These are phyloP conservation scores for Pichia sp. DNA, from an alignment of 1,139 yeast species.

Conservation along the genomic window DNA sequence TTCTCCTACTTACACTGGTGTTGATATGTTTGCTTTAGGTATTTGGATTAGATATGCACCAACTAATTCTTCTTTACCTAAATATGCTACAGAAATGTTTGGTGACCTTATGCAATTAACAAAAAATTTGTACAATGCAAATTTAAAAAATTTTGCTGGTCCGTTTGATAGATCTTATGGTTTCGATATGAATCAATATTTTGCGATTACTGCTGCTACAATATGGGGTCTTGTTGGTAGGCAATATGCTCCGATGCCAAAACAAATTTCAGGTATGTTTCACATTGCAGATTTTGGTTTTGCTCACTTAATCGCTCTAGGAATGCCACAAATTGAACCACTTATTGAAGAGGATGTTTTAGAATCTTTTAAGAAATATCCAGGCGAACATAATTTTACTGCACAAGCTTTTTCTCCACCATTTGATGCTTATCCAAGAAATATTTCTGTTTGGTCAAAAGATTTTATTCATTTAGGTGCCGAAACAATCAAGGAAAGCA, in stretches of 20 bases:
- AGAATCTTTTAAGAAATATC: slow-evolving; percentile 3
- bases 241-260: slow-evolving; percentile 8
- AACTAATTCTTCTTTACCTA: slow-evolving; percentile 2
- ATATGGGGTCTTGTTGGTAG: slow-evolving; percentile 5
- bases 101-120: slow-evolving; percentile 1
- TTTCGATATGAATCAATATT: slow-evolving; percentile 5
- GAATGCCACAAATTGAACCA: slow-evolving; percentile 5
- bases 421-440: slow-evolving; percentile 6
- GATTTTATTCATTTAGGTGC: slow-evolving; percentile 8
- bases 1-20: slow-evolving; percentile 7
- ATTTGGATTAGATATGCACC: slow-evolving; percentile 6
- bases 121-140: slow-evolving; percentile 3
- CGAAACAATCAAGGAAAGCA: slow-evolving; percentile 2
- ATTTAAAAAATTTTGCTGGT: slow-evolving; percentile 6
- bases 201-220: slow-evolving; percentile 4
- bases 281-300: slow-evolving; percentile 6
- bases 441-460: slow-evolving; percentile 4
- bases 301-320: slow-evolving; percentile 2
- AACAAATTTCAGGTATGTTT: slow-evolving; percentile 3
- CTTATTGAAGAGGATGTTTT: neutral
- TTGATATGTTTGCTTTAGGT: slow-evolving; percentile 5
- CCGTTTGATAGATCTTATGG: slow-evolving; percentile 8
- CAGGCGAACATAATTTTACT: slow-evolving; percentile 2
- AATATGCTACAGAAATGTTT: slow-evolving; percentile 4
- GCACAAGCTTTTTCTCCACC: slow-evolving; percentile 5